Conservation (phyloP, 2,329 filamentous ascomycete species). For the Neoscytalidium dimidiatum region DNA sequence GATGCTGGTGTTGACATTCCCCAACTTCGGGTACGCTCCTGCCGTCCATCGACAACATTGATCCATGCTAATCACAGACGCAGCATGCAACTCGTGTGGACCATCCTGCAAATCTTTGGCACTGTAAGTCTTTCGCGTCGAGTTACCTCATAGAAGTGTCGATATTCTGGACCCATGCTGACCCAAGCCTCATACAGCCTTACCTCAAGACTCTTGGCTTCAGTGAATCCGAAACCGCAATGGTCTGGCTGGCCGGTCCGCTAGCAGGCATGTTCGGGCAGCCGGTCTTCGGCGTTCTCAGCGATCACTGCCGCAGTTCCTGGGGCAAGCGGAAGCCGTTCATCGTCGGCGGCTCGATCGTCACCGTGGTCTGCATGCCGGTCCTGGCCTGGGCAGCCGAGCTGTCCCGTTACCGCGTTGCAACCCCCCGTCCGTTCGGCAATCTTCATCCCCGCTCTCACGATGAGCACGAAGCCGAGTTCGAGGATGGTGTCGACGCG, state of each 20-base stretch:
- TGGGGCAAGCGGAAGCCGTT: background rate
- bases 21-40: background rate
- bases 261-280: background rate
- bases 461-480: background rate
- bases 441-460: background rate
- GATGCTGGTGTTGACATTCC: background rate
- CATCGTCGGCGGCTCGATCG: background rate
- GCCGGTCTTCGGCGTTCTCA: background rate
- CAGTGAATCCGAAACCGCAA: background rate
- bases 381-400: background rate
- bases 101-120: background rate
- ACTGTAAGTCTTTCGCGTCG: background rate
- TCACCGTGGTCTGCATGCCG: background rate
- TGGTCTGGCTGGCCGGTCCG: background rate
- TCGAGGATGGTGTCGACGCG: background rate
- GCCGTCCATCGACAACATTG: background rate
- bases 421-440: background rate
- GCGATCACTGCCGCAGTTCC: background rate
- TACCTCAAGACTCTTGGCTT: background rate
- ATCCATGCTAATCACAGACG: background rate
- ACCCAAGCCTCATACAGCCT: background rate
- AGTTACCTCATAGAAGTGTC: too few relatives aligned
- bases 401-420: background rate
- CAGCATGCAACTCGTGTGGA: background rate
- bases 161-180: background rate